These are phyloP conservation scores for Kurtzmaniella fragi DNA, from an alignment of 805 yeast species.

Conservation along the genomic window DNA sequence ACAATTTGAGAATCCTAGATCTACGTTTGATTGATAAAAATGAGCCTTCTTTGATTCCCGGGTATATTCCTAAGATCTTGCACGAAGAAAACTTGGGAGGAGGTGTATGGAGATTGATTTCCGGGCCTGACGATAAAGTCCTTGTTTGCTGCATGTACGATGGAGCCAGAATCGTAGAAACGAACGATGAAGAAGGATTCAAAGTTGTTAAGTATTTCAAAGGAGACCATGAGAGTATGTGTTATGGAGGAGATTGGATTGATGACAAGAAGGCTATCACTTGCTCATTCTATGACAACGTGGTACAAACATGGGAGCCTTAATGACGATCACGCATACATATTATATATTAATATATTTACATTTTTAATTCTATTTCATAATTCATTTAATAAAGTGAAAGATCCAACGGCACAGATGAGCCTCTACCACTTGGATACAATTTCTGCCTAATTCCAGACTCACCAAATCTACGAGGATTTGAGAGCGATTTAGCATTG, in stretches of 20 bases:
- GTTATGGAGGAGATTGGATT: conserved; percentile 92
- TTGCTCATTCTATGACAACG: conserved; percentile 87
- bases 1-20: conserved; percentile 64
- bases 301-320: conserved; percentile 70
- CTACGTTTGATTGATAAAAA: conserved; percentile 44
- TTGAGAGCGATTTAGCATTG: conserved; percentile 68
- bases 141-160: conserved; percentile 92
- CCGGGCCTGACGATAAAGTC: conserved; percentile 50
- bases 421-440: conserved; percentile 94
- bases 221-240: conserved; percentile 83
- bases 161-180: conserved; percentile 69
- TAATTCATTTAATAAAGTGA: conserved; percentile 3
- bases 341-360: background rate
- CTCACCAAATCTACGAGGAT: conserved; percentile 77
- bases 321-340: conserved; percentile 1
- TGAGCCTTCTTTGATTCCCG: conserved; percentile 33
- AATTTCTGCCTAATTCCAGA: conserved; percentile 49
- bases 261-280: conserved; percentile 54
- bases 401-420: conserved; percentile 80
- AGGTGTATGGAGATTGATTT: conserved; percentile 87
- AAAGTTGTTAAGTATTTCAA: conserved; percentile 43
- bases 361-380: background rate
- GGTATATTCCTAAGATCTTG: conserved; percentile 47
- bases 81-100: conserved; percentile 64
- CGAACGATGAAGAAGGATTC: conserved; percentile 14